Conservation (phyloP, 805 yeast genomes). For the Vanderwaltozyma tropicalis region DNA sequence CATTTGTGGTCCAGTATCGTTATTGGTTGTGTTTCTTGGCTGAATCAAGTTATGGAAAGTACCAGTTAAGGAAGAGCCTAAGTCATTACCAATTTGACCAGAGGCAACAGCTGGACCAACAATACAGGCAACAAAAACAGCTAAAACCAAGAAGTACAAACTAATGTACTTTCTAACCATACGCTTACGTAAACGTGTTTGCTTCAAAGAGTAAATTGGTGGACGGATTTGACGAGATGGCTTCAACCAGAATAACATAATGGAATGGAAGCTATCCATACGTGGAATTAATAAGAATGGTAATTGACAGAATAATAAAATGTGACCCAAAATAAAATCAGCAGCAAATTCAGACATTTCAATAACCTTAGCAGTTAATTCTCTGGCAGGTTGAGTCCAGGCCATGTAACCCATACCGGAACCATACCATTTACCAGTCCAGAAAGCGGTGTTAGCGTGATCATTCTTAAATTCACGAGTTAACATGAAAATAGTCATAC, state of each 20-base stretch:
- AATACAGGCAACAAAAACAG: slow-evolving; percentile 63
- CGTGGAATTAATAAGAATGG: slow-evolving; percentile 80
- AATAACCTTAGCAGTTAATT: slow-evolving; percentile 83
- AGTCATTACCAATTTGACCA: slow-evolving; percentile 32
- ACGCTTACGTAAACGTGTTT: slow-evolving; percentile 91
- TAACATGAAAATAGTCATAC: slow-evolving; percentile 64
- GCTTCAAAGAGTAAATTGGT: slow-evolving; percentile 93
- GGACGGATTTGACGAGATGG: slow-evolving; percentile 96
- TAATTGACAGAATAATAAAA: slow-evolving; percentile 75
- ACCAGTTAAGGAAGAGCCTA: slow-evolving; percentile 29
- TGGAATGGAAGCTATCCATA: slow-evolving; percentile 95
- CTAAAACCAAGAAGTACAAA: slow-evolving; percentile 61
- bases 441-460: slow-evolving; percentile 94
- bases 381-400: slow-evolving; percentile 92
- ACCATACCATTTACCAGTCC: slow-evolving; percentile 99
- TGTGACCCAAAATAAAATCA: slow-evolving; percentile 89
- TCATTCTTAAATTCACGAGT: slow-evolving; percentile 96
- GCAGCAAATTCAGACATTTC: slow-evolving; percentile 95
- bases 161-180: slow-evolving; percentile 91
- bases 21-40: slow-evolving; percentile 71
- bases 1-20: slow-evolving; percentile 61
- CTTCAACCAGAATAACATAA: slow-evolving; percentile 97
- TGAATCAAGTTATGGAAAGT: slow-evolving; percentile 66
- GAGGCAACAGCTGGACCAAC: slow-evolving; percentile 90
- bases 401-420: slow-evolving; percentile 89